Conservation (phyloP, 495 filamentous ascomycete genomes). For the Hypomontagnella submonticulosa region DNA sequence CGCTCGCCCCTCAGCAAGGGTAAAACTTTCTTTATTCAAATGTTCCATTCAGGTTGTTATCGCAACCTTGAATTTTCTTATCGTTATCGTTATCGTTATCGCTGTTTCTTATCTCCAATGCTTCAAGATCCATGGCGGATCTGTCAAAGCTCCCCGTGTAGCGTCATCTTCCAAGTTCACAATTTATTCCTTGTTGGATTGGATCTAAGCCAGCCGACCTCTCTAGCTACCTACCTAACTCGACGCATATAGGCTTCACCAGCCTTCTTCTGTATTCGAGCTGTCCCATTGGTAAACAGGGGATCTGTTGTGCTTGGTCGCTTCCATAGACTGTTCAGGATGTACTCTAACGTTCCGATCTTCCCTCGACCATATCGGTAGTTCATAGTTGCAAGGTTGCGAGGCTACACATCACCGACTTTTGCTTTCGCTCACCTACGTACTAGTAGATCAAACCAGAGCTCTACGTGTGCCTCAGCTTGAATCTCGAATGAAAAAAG, state of each 20-base stretch:
- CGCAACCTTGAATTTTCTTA: slow-evolving; percentile 4
- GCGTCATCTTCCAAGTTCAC: slow-evolving; percentile 19
- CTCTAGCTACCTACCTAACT: background rate
- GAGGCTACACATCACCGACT: background rate
- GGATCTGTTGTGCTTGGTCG: slow-evolving; percentile 12
- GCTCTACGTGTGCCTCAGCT: slow-evolving; percentile 7
- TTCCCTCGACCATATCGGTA: slow-evolving; percentile 34
- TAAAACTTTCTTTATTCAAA: background rate
- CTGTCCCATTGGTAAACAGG: background rate
- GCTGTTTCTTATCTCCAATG: slow-evolving; percentile 7
- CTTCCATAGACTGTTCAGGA: slow-evolving; percentile 28
- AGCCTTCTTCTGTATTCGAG: background rate
- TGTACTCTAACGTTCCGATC: slow-evolving; percentile 25
- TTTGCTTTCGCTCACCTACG: background rate
- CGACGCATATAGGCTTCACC: background rate
- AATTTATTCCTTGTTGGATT: background rate
- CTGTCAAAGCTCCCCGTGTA: background rate
- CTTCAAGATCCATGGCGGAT: background rate
- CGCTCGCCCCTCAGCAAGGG: background rate
- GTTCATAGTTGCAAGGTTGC: slow-evolving; percentile 12
- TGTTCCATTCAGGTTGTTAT: slow-evolving; percentile 22
- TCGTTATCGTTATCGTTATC: slow-evolving; percentile 30
- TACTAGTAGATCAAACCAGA: slow-evolving; percentile 2
- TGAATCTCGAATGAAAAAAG: slow-evolving; percentile 3
- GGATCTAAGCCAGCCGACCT: slow-evolving; percentile 2